Percentiles rank a stretch among this genome's conserved stretches.
phyloP scores from a whole-genome alignment of 2,329 filamentous ascomycete species.

The Hawksworthiomyces lignivorus region DNA sequence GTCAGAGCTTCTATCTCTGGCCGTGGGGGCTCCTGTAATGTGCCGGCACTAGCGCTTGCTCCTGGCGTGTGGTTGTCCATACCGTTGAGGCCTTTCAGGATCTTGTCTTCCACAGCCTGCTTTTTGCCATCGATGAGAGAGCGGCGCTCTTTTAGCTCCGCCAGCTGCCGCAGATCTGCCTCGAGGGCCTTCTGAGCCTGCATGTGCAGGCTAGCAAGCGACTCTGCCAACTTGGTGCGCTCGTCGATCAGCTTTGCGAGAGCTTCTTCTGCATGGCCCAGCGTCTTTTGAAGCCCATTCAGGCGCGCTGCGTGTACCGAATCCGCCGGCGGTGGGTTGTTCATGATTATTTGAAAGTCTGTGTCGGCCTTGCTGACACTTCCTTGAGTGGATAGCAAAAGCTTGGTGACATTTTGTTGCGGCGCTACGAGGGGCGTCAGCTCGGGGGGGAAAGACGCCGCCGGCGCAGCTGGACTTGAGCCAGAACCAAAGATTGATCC shows the following conservation, averaged over 20 bases:
- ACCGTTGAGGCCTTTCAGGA: conserved; percentile 73
- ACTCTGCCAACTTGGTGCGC: conserved; percentile 66
- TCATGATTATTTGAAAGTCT: conserved; percentile 73
- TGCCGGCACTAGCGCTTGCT: conserved; percentile 39
- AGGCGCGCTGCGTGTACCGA: conserved; percentile 89
- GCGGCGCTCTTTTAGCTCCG: conserved; percentile 59
- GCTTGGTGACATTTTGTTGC: conserved; percentile 67
- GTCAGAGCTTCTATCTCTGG: conserved; percentile 64
- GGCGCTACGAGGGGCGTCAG: conserved; percentile 66
- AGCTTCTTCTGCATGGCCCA: conserved; percentile 81
- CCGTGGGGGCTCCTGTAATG: conserved; percentile 55
- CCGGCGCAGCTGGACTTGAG: conserved; percentile 22
- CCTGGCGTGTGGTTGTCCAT: conserved; percentile 46
- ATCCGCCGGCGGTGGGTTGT: conserved; percentile 54
- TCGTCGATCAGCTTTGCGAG: conserved; percentile 86
- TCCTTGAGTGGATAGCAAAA: conserved; percentile 58
- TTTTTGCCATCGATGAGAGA: conserved; percentile 72
- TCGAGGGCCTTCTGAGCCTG: conserved; percentile 62
- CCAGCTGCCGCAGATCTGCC: conserved; percentile 59
- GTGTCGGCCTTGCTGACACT: conserved; percentile 63
- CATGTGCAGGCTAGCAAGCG: conserved; percentile 74
- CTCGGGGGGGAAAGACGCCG: conserved; percentile 58
- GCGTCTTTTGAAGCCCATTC: conserved; percentile 78
- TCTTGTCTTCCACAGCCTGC: conserved; percentile 80
- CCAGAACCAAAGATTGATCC: conserved; percentile 60